Conservation (phyloP, 495 filamentous ascomycete genomes). For the Delitschia confertaspora region DNA sequence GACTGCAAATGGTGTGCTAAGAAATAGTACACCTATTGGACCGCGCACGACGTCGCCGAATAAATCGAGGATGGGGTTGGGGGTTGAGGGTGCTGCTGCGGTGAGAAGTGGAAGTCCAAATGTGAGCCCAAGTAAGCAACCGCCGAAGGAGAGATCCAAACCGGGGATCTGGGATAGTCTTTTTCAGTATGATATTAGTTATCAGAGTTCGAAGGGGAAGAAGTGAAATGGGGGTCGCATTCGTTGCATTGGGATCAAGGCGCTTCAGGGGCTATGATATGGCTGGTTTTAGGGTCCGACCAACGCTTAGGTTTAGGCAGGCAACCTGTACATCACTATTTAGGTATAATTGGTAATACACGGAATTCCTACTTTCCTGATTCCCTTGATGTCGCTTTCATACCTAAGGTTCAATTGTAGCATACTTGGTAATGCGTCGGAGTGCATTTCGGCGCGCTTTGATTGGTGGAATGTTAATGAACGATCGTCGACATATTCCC, state of each 20-base stretch:
- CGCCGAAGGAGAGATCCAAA: conserved; percentile 8
- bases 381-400: too few species aligned
- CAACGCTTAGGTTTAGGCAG: too few species aligned
- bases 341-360: too few species aligned
- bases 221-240: conserved; percentile 2
- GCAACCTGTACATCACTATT: too few species aligned
- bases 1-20: conserved; percentile 3
- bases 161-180: conserved; percentile 30
- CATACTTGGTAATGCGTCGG: too few species aligned
- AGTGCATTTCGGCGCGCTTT: too few species aligned
- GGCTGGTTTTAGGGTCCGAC: too few species aligned
- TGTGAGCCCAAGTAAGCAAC: conserved; percentile 16
- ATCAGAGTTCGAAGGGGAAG: conserved; percentile 28
- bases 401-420: too few species aligned
- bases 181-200: conserved; percentile 30
- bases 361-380: too few species aligned
- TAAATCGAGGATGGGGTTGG: conserved; percentile 3
- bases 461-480: too few species aligned
- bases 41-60: conserved; percentile 4
- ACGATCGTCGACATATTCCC: too few species aligned
- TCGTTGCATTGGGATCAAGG: background rate
- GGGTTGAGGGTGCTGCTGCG: conserved; percentile 1
- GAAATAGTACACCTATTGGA: background rate
- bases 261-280: too few species aligned
- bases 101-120: conserved; percentile 10